Base-by-base conservation (phyloP, 2,329 filamentous ascomycete genomes). In the Decorospora gaudefroyi region DNA sequence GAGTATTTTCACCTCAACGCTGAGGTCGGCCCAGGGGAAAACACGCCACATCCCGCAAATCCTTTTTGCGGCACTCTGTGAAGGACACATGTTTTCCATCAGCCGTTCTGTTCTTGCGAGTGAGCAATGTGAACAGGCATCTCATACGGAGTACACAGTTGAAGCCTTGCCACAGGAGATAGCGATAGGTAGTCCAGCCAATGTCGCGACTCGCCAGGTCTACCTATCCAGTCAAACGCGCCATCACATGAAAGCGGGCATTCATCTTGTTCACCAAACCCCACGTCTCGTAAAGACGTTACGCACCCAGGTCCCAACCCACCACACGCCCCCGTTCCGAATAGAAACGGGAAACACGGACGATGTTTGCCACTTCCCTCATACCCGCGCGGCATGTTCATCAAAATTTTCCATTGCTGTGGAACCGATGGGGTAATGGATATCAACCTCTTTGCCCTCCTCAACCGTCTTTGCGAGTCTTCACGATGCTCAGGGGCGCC, bases 201-300 rank as follows among this genome's bases (percentile, higher is more conserved):
- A n/a, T n/a, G n/a, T n/a, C n/a, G n/a, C n/a, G n/a, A n/a, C n/a
- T n/a, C n/a, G n/a, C n/a, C n/a, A n/a, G n/a, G n/a, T n/a, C n/a
- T n/a, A n/a, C n/a, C n/a, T n/a, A n/a, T 21, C 32, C 6, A 11
- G 32, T 35, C 32, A 10, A n/a, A 40, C 42, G 34, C 42, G 38
- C 30, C 18, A 17, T 46, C 37, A 46, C 42, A 41, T 41, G 42
- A 41, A 33, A 31, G 9, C 26, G 26, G 11, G 21, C 30, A 22
- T 35, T 25, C 34, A 37, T 17, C 31, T 35, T 13, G 28, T 49
- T 9, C 15, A 27, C 25, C 23, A 13, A 22, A 65, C 59, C 64
- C 65, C 65, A 62, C 64, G 63, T 59, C 52, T 57, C 51, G 64
- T 65, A 65, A 66, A 33, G 8, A 37, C 22, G 30, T 57, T 57